These are phyloP conservation scores for Agrocybe chaxingu DNA, from an alignment of 768 basidiomycete genomes.

Conservation along the genomic window DNA sequence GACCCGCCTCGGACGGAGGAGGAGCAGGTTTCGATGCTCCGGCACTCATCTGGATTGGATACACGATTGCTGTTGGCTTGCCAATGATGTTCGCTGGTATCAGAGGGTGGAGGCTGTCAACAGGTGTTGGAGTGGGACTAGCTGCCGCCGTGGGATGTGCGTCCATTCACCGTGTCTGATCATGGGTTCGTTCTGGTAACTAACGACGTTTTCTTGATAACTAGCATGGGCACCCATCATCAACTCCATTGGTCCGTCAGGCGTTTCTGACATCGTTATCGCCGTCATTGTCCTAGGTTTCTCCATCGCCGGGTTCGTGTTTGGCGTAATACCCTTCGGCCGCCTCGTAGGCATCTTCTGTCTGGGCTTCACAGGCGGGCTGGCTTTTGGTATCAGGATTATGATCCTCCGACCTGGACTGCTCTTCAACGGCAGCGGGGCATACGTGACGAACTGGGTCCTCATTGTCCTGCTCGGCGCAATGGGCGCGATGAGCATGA, in stretches of 20 bases:
- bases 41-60: slow-evolving; percentile 58
- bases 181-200: background rate
- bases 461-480: slow-evolving; percentile 44
- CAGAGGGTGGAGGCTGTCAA: slow-evolving; percentile 53
- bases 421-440: slow-evolving; percentile 31
- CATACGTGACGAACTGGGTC: slow-evolving; percentile 49
- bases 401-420: slow-evolving; percentile 47
- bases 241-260: slow-evolving; percentile 47
- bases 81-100: slow-evolving; percentile 58
- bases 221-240: slow-evolving; percentile 63
- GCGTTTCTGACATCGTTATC: slow-evolving; percentile 51
- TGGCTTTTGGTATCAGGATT: slow-evolving; percentile 55
- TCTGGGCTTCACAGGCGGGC: slow-evolving; percentile 51
- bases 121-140: slow-evolving; percentile 52
- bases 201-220: slow-evolving; percentile 1
- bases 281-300: slow-evolving; percentile 45
- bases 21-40: slow-evolving; percentile 43
- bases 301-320: slow-evolving; percentile 46
- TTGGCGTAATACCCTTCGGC: slow-evolving; percentile 53
- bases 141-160: slow-evolving; percentile 44
- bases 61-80: slow-evolving; percentile 46
- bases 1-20: slow-evolving; percentile 55
- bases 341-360: slow-evolving; percentile 42
- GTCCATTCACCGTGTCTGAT: slow-evolving; percentile 12
- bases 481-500: slow-evolving; percentile 36